Conservation (phyloP, 2,329 filamentous ascomycete species). For the Grosmannia serpens region DNA sequence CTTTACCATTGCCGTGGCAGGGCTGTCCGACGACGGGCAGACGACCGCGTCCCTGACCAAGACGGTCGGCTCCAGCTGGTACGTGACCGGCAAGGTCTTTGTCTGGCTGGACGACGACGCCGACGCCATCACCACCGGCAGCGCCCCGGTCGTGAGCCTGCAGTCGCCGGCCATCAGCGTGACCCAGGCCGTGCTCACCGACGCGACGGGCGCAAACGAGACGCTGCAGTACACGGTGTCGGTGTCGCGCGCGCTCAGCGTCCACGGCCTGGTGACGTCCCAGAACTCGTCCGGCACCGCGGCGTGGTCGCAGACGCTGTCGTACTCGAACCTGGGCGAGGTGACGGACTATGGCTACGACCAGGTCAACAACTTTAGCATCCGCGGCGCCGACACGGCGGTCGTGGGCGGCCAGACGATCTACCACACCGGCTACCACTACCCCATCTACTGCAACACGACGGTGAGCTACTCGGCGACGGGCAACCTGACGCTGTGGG, state of each 20-base stretch:
- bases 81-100: constrained; percentile 69
- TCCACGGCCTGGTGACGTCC: constrained; percentile 40
- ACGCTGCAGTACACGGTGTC: constrained; percentile 47
- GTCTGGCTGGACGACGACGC: constrained; percentile 52
- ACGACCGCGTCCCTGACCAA: constrained; percentile 35
- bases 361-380: constrained; percentile 30
- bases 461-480: constrained; percentile 30
- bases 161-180: constrained; percentile 25
- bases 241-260: constrained; percentile 41
- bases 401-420: not conserved
- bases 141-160: constrained; percentile 14
- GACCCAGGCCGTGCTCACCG: constrained; percentile 33
- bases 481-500: constrained; percentile 34
- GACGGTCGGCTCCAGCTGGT: constrained; percentile 56
- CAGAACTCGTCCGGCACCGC: constrained; percentile 24
- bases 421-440: constrained; percentile 36
- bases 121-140: constrained; percentile 38
- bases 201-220: constrained; percentile 42
- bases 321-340: constrained; percentile 40
- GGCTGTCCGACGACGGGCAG: constrained; percentile 45
- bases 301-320: constrained; percentile 48
- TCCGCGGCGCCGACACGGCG: constrained; percentile 17
- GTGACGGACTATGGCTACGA: constrained; percentile 22
- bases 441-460: constrained; percentile 49
- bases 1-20: constrained; percentile 57